Evolutionary conservation across 352 stramenopile genomes (phyloP).

Genomic region (Phytophthora colocasiae): DNA sequence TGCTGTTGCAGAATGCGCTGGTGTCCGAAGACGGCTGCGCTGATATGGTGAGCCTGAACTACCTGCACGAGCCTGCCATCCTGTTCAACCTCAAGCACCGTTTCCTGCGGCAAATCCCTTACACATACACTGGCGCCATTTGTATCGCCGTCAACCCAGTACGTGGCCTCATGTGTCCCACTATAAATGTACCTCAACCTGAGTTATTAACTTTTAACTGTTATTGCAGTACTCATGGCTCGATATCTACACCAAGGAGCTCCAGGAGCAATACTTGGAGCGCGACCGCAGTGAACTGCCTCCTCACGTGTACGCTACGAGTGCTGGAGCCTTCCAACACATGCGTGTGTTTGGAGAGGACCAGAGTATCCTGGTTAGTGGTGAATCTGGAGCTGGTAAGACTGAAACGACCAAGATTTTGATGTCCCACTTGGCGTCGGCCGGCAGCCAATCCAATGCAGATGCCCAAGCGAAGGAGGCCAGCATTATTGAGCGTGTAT

Average conservation of each 20-base stretch:
- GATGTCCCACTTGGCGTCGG: conserved; percentile 93
- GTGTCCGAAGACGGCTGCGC: conserved; percentile 63
- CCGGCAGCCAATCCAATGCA: conserved; percentile 47
- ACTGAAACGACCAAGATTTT: conserved; percentile 97
- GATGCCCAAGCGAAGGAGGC: conserved; percentile 52
- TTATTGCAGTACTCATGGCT: conserved; percentile 90
- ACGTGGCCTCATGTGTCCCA: conserved; percentile 41
- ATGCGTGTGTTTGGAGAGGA: conserved; percentile 86
- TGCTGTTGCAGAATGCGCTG: conserved; percentile 80
- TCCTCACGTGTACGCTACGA: conserved; percentile 87
- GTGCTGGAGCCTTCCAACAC: conserved; percentile 79
- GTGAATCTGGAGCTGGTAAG: conserved; percentile 94
- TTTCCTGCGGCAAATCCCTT: conserved; percentile 91
- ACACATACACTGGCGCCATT: conserved; percentile 97
- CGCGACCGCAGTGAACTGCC: conserved; percentile 74
- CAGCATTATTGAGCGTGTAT: conserved; percentile 82
- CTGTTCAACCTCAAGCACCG: conserved; percentile 92
- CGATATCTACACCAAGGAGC: conserved; percentile 87
- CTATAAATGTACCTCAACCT: conserved; percentile 8
- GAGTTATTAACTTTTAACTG: conserved; percentile 11
- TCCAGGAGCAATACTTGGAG: conserved; percentile 82
- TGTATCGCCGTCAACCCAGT: conserved; percentile 98
- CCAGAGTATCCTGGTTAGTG: conserved; percentile 83
- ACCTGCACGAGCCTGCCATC: conserved; percentile 93
- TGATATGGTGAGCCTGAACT: conserved; percentile 91